These are phyloP conservation scores for Lactarius indigo DNA, from an alignment of 768 basidiomycete genomes.

Conservation along the genomic window DNA sequence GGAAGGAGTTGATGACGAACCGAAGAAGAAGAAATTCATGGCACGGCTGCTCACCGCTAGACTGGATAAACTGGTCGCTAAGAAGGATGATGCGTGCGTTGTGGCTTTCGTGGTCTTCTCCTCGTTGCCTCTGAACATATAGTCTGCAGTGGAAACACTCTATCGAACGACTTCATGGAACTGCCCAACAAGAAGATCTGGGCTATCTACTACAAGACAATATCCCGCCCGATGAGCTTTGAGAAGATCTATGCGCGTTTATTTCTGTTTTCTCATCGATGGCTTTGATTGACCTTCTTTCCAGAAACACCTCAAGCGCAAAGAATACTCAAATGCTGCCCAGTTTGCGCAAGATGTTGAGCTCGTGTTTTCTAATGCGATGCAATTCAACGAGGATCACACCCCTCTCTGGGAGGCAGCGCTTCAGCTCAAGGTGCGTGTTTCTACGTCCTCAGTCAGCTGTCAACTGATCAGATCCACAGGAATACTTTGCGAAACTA, in stretches of 20 bases:
- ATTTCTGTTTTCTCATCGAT: conserved; percentile 12
- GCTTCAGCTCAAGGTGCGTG: conserved; percentile 54
- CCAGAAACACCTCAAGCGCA: conserved; percentile 78
- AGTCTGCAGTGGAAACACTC: conserved; percentile 53
- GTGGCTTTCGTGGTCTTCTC: conserved; percentile 2
- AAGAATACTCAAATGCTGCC: conserved; percentile 63
- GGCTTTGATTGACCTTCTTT: not conserved
- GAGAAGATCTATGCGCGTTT: conserved; percentile 68
- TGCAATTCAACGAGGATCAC: conserved; percentile 84
- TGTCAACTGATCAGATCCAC: conserved; percentile 18
- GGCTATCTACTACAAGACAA: conserved; percentile 75
- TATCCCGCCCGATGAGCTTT: conserved; percentile 75
- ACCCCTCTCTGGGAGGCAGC: conserved; percentile 83
- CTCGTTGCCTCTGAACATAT: conserved; percentile 1
- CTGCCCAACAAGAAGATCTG: conserved; percentile 77
- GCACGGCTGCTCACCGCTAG: conserved; percentile 62
- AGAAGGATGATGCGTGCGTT: conserved; percentile 65
- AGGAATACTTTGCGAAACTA: conserved; percentile 72
- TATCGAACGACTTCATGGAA: conserved; percentile 79
- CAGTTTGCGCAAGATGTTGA: conserved; percentile 87
- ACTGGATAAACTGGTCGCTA: conserved; percentile 69
- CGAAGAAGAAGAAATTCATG: conserved; percentile 55
- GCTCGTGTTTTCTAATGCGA: conserved; percentile 85
- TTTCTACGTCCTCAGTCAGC: conserved; percentile 5
- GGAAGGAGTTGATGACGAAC: conserved; percentile 44